phyloP scores from a whole-genome alignment of 192 early-diverging fungal genomes.

The Gamsiella multidivaricata region DNA sequence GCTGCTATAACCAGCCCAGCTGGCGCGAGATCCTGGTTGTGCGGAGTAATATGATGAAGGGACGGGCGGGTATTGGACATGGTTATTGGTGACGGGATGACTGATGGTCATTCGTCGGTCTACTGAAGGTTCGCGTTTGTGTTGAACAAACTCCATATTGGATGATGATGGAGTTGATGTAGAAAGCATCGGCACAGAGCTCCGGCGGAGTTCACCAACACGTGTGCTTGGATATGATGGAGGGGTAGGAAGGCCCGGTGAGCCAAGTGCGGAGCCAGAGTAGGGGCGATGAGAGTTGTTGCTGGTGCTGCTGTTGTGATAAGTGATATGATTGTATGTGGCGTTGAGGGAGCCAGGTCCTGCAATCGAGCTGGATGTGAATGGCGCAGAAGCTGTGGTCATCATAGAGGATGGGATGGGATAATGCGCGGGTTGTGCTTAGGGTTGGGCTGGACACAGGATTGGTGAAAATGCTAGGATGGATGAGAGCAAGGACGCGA shows the following conservation, averaged over 20 bases:
- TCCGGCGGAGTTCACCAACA: conserved; percentile 11
- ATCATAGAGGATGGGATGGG: background rate
- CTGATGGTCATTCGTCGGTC: conserved; percentile 19
- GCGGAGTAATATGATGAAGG: conserved; percentile 4
- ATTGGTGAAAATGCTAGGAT: no score
- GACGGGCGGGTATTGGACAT: conserved; percentile 9
- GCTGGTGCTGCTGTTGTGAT: conserved; percentile 8
- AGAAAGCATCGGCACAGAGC: conserved; percentile 7
- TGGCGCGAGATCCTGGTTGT: conserved; percentile 9
- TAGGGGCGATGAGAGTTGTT: background rate
- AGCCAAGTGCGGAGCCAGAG: background rate
- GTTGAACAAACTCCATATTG: background rate
- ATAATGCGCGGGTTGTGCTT: background rate
- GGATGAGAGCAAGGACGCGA: no score
- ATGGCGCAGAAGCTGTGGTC: conserved; percentile 13
- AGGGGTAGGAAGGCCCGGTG: background rate
- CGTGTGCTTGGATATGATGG: conserved; percentile 15
- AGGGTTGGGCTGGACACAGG: no score
- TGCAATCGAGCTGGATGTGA: conserved; percentile 5
- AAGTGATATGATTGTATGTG: conserved; percentile 1
- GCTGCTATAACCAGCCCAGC: conserved; percentile 29
- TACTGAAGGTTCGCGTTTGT: conserved; percentile 2
- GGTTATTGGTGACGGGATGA: background rate
- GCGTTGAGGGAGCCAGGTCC: background rate
- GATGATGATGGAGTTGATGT: conserved; percentile 8